Evolutionary conservation across 2,329 filamentous ascomycete species (phyloP), one percentile per base, ranked within the genome.

Genomic region (Aureobasidium sp.): DNA sequence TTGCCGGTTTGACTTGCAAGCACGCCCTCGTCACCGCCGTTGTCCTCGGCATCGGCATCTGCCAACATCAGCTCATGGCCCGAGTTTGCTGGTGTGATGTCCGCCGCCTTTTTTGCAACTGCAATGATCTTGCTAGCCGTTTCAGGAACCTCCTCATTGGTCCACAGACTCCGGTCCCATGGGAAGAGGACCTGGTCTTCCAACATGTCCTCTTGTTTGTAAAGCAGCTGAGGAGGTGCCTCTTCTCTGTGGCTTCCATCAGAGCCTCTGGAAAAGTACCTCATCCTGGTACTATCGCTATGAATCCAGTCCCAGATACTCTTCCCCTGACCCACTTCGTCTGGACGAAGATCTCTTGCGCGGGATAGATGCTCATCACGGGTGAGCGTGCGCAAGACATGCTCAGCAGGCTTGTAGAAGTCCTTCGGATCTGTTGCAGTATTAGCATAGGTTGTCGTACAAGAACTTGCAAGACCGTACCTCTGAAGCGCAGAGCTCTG

Each of bases 111-210:
- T n/a, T 45, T 43, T 17, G 55, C 55, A 19, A 59, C 45, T 33
- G 35, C 55, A 4, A 59, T 45, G n/a, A 59, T 50, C 25, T 42
- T 59, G 29, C 40, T 50, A 31, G 55, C 45, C 3, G 40, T 31
- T 35, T 59, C 55, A 19, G 55, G 55, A 23, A 59, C 8, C 23
- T 57, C 54, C 13, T 59, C 55, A 15, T 49, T 33, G 10, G 55
- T 50, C 43, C 43, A 59, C 25, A 59, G 21, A 50, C 33, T 59
- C 10, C 45, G 55, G n/a, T 59, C 55, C 55, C 74, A 69, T 0
- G 74, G 74, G 59, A 77, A 77, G 4, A 78, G 66, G 7, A 77
- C 66, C 4, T 67, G 67, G 50, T 77, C 75, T 65, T 77, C 75
- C 10, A 74, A 60, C 33, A 68, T 69, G 63, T 78, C 74, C 1